phyloP scores from a whole-genome alignment of 129 eudicot species.

The Flaveria trinervia region DNA sequence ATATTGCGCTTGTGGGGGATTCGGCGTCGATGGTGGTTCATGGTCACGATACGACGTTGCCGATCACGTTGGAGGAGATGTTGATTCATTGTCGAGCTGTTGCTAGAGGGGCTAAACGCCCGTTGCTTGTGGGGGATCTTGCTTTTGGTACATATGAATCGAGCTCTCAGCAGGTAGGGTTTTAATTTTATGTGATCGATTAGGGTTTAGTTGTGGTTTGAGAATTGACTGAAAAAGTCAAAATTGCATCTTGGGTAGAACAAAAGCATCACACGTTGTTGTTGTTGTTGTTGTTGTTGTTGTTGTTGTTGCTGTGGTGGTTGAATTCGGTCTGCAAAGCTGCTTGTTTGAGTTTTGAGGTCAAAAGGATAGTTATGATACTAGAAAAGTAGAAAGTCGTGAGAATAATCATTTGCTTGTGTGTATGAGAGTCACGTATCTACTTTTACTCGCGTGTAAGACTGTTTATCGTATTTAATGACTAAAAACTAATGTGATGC shows the following conservation, averaged over 20 bases:
- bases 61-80: constrained; percentile 91
- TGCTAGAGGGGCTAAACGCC: constrained; percentile 84
- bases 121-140: constrained; percentile 88
- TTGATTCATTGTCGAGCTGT: constrained; percentile 85
- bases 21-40: constrained; percentile 98
- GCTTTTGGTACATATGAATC: constrained; percentile 96
- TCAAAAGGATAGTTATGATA: neutral
- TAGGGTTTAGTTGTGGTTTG: neutral
- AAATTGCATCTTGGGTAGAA: neutral
- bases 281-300: neutral
- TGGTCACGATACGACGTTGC: constrained; percentile 92
- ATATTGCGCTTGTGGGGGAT: constrained; percentile 86
- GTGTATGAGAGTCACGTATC: neutral
- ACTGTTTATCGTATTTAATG: neutral
- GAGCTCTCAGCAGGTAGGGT: constrained; percentile 62
- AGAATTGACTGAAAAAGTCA: constrained; percentile 13
- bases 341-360: constrained; percentile 22
- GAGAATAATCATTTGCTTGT: neutral
- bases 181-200: neutral
- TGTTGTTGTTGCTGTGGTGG: neutral
- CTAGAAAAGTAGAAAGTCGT: neutral
- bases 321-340: neutral
- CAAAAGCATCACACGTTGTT: neutral
- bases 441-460: neutral
- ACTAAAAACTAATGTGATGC: neutral